Conservation (phyloP, 1,284 basidiomycete species). For the Coriolopsis trogii region DNA sequence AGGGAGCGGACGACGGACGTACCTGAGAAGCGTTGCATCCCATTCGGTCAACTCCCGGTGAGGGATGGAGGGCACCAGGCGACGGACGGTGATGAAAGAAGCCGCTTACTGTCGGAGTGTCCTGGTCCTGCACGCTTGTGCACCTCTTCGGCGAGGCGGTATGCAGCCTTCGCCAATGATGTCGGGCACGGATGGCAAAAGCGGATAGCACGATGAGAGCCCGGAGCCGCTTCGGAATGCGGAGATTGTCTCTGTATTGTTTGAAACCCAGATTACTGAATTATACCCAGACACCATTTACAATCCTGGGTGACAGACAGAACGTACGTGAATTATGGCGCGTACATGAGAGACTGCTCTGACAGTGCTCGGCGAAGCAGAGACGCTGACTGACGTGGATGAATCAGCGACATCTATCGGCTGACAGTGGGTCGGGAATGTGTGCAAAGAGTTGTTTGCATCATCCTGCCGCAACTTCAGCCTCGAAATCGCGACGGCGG, state of each 20-base stretch:
- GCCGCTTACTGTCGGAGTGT: no score
- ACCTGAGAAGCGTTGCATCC: background rate
- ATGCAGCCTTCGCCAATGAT: background rate
- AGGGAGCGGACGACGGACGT: background rate
- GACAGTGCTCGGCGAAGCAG: background rate
- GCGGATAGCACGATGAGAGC: background rate
- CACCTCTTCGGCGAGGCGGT: constrained; percentile 18
- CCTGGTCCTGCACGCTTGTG: background rate
- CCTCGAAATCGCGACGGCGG: background rate
- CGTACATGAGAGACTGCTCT: no score
- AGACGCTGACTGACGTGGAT: constrained; percentile 3
- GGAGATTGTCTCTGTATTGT: background rate
- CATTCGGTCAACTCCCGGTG: background rate
- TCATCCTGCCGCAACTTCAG: no score
- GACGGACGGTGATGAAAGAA: background rate
- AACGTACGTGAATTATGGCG: constrained; percentile 1
- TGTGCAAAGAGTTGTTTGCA: background rate
- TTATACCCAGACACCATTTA: background rate
- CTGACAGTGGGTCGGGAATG: background rate
- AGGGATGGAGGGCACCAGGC: background rate
- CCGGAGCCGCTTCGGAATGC: background rate
- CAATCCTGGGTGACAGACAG: background rate
- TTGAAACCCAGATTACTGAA: constrained; percentile 5
- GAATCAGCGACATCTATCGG: constrained; percentile 9
- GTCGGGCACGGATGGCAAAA: background rate